These are phyloP conservation scores for Rosa hybrid DNA, from an alignment of 331 rosid species.

Conservation along the genomic window DNA sequence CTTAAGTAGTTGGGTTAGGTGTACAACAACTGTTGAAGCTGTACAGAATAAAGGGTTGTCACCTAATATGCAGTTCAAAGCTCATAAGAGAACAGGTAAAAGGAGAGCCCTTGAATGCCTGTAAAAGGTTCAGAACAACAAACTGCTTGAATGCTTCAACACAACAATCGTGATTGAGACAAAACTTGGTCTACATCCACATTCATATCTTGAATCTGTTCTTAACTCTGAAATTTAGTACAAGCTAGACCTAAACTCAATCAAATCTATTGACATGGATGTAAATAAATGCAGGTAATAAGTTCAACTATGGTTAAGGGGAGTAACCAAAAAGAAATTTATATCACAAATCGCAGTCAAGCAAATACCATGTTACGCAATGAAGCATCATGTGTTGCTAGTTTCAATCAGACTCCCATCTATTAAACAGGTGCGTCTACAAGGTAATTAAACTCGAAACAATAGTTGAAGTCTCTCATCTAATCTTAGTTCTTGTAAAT, in stretches of 20 bases:
- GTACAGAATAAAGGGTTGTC: neutral
- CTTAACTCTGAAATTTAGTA: neutral
- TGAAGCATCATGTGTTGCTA: neutral
- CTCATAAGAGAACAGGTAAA: slow-evolving; percentile 8
- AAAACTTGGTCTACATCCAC: neutral
- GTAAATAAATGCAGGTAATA: neutral
- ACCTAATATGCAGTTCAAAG: slow-evolving; percentile 3
- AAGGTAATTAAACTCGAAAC: neutral
- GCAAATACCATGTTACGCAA: neutral
- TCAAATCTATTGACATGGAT: neutral
- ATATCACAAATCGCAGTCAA: neutral
- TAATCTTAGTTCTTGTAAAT: neutral
- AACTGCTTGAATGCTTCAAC: neutral
- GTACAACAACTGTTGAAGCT: neutral
- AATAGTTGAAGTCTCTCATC: neutral
- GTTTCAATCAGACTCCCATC: neutral
- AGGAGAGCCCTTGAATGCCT: neutral
- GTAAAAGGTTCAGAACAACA: neutral
- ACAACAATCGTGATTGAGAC: neutral
- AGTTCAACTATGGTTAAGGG: neutral
- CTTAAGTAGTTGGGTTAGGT: neutral
- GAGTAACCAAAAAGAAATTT: neutral
- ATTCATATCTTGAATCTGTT: neutral
- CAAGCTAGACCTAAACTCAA: neutral
- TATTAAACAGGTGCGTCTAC: neutral